phyloP scores from a whole-genome alignment of 441 rosid genomes.

The Sinapis alba region DNA sequence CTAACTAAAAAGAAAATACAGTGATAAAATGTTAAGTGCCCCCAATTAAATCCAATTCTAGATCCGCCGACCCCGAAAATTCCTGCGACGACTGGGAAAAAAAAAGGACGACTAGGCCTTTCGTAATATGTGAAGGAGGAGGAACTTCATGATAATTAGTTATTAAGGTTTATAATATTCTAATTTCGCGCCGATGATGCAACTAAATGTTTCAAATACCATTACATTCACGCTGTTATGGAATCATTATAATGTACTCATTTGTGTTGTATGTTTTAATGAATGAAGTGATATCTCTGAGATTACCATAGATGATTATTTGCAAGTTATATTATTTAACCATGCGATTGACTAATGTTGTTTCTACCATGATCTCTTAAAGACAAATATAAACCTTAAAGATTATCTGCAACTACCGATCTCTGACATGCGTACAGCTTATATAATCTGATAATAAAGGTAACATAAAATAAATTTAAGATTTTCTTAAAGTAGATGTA shows the following conservation, averaged over 20 bases:
- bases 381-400: no score
- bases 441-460: not conserved
- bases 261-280: not conserved
- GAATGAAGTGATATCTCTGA: constrained; percentile 12
- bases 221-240: not conserved
- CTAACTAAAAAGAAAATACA: no score
- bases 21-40: no score
- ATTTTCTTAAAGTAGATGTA: not conserved
- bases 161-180: not conserved
- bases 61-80: no score
- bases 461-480: not conserved
- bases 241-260: constrained; percentile 1
- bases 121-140: no score
- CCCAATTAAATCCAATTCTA: no score
- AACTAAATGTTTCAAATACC: not conserved
- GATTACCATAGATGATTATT: not conserved
- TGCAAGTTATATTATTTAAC: not conserved
- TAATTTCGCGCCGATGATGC: not conserved
- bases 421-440: not conserved
- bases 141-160: no score
- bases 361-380: not conserved
- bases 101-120: no score
- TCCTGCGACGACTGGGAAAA: no score
- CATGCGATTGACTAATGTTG: not conserved
- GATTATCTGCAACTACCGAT: no score